Base-by-base conservation (phyloP, 2,329 filamentous ascomycete genomes). In the Cercospora nicotianae region DNA sequence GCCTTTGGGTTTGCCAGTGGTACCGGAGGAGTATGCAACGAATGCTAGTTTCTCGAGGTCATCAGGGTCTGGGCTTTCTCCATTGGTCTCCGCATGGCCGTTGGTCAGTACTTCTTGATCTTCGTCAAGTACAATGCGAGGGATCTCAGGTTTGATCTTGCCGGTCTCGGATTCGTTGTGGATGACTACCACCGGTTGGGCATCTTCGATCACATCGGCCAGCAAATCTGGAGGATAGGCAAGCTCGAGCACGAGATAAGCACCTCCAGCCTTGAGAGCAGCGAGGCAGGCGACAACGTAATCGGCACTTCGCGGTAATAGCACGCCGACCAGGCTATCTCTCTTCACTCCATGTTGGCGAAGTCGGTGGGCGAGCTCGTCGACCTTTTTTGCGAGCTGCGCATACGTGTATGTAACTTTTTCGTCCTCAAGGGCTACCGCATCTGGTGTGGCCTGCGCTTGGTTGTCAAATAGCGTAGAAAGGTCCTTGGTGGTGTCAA, bases 241-340 rank as follows among this genome's bases (percentile, higher is more conserved):
- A 60, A 93, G 83, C 79, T 94, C 91, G 3, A 94, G 86, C 2
- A 94, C 91, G 5, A 94, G 83, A 76, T 93, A 94, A 1, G 91
- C 91, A 64, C 91, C 91, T 62, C 91, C 91, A 2, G 91, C 91
- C 67, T 90, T 87, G 45, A 94, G 85, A n/a, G 90, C 88, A 28
- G 91, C 91, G 63, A 94, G 83, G 75, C 90, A 93, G 16, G 91
- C 89, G 78, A 94, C 89, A 69, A 94, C 90, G 79, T 94, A 93
- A 79, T 93, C 86, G 60, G 90, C 90, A 77, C 90, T 92, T 64
- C 91, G 88, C 65, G 88, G 89, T 76, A 94, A 85, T 63, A 94
- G 84, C 51, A 94, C 88, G 63, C 91, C 91, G 33, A 94, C 91
- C 18, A 93, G 84, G 72, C 84, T 85, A 78, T 94, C 91, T 67